Percentiles rank a stretch among this genome's conserved stretches.
These are phyloP conservation scores for Margaritispora aquatica DNA, from an alignment of 495 filamentous ascomycete species.

Conservation along the genomic window DNA sequence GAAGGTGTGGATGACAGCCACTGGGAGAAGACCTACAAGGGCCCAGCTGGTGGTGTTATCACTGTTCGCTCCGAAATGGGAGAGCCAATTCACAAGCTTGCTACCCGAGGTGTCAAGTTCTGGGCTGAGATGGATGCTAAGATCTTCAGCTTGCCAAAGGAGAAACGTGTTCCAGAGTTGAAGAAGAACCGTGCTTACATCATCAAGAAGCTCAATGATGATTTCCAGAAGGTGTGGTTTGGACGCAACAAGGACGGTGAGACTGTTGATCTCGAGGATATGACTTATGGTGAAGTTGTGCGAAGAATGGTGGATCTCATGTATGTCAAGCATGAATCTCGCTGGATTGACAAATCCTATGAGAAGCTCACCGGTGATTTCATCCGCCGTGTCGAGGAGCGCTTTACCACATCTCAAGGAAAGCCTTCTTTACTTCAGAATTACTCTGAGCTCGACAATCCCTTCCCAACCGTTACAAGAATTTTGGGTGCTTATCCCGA, in stretches of 20 bases:
- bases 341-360: constrained; percentile 91
- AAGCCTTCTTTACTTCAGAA: constrained; percentile 75
- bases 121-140: constrained; percentile 98
- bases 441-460: constrained; percentile 80
- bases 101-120: constrained; percentile 87
- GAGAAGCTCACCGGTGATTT: constrained; percentile 83
- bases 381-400: constrained; percentile 91
- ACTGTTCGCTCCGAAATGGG: constrained; percentile 99
- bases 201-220: constrained; percentile 94
- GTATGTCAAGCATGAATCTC: constrained; percentile 86
- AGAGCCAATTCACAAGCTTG: constrained; percentile 97
- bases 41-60: constrained; percentile 84
- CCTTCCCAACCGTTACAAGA: constrained; percentile 66
- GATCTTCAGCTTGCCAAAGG: constrained; percentile 94
- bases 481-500: constrained; percentile 81
- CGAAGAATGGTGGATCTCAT: constrained; percentile 93
- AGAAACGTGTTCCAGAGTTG: constrained; percentile 84
- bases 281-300: constrained; percentile 93
- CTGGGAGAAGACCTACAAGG: constrained; percentile 98
- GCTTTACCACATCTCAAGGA: constrained; percentile 64
- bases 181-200: constrained; percentile 92
- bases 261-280: constrained; percentile 91
- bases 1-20: constrained; percentile 78
- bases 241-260: constrained; percentile 78
- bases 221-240: constrained; percentile 99